These are phyloP conservation scores for Mortierella antarctica DNA, from an alignment of 192 early-diverging fungal genomes.

Conservation along the genomic window DNA sequence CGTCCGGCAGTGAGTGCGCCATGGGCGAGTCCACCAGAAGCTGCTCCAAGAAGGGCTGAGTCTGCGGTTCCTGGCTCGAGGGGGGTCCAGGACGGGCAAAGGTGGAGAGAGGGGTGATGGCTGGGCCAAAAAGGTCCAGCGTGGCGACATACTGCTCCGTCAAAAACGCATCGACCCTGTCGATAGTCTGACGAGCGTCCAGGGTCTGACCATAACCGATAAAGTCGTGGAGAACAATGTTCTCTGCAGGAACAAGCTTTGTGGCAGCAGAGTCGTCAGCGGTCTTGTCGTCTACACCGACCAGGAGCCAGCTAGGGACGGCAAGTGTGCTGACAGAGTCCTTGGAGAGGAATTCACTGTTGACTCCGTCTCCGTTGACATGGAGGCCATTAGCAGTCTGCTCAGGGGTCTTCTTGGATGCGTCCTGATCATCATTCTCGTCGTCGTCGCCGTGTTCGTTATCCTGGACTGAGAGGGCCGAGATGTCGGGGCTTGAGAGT, in stretches of 20 bases:
- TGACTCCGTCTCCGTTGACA: neutral
- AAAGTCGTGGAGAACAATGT: slow-evolving; percentile 49
- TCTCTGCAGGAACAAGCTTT: slow-evolving; percentile 29
- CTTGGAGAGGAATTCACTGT: slow-evolving; percentile 8
- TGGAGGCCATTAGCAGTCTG: neutral
- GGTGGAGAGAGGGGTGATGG: slow-evolving; percentile 36
- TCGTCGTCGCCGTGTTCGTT: neutral
- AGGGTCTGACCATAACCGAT: slow-evolving; percentile 45
- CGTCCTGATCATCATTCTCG: neutral
- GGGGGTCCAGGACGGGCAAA: slow-evolving; percentile 9
- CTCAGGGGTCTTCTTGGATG: neutral
- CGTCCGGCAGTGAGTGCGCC: slow-evolving; percentile 46
- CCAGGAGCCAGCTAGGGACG: slow-evolving; percentile 39
- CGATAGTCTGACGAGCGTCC: slow-evolving; percentile 33
- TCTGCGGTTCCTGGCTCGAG: slow-evolving; percentile 1
- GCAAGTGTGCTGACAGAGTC: slow-evolving; percentile 41
- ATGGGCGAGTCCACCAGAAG: slow-evolving; percentile 45
- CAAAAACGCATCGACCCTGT: slow-evolving; percentile 41
- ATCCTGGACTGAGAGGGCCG: slow-evolving; percentile 18
- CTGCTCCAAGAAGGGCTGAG: slow-evolving; percentile 30
- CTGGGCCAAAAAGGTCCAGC: slow-evolving; percentile 26
- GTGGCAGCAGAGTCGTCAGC: neutral
- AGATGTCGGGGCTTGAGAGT: slow-evolving; percentile 14
- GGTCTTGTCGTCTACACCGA: slow-evolving; percentile 1
- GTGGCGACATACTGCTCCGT: slow-evolving; percentile 41